Base-by-base conservation (phyloP, 495 filamentous ascomycete species). In the Thozetella sp. region DNA sequence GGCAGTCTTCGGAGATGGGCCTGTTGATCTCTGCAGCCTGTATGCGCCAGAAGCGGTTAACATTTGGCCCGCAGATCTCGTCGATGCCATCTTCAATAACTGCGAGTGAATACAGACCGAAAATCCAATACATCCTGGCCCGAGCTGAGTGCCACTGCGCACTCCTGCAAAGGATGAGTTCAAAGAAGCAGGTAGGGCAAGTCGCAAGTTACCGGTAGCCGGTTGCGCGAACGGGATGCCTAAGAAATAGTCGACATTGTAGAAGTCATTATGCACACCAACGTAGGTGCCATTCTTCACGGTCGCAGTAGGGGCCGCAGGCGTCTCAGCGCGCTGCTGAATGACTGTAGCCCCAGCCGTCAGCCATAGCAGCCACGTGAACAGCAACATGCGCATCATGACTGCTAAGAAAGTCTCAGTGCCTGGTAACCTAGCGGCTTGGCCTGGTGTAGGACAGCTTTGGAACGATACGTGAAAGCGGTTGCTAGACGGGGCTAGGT, bases 221-320 rank as follows among this genome's bases (percentile, higher is more conserved):
- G 43, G 43, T n/a, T 48, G 43, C 4, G 43, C 43, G 20, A 48
- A 48, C 11, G 43, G 43, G 11, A 48, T 48, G 43, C 43, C 43
- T n/a, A 48, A 48, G 43, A 48, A 48, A n/a, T 48, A 48, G 43
- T 48, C 43, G 4, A 48, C n/a, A 19, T 48, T 20, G 43, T 48
- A 48, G 43, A 10, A 48, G 4, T 48, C 43, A 48, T 48, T 48
- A n/a, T 48, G 43, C 4, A 48, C n/a, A 4, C 43, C 43, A 20
- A 20, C n/a, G n/a, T 48, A 48, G 6, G 43, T 10, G 9, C 43
- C 43, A 48, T 48, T 48, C 43, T 48, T 48, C 11, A 17, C 17
- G 17, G 30, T 9, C 30, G 30, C 30, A 6, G 17, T 17, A 17
- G 30, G 30, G 17, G 30, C 30, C 6, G 30, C 30, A 17, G 9